A percentile compares a stretch with the other conserved stretches of the same genome.
These are phyloP conservation scores for Penicillium robsamsonii DNA, from an alignment of 495 filamentous ascomycete genomes.

Conservation along the genomic window DNA sequence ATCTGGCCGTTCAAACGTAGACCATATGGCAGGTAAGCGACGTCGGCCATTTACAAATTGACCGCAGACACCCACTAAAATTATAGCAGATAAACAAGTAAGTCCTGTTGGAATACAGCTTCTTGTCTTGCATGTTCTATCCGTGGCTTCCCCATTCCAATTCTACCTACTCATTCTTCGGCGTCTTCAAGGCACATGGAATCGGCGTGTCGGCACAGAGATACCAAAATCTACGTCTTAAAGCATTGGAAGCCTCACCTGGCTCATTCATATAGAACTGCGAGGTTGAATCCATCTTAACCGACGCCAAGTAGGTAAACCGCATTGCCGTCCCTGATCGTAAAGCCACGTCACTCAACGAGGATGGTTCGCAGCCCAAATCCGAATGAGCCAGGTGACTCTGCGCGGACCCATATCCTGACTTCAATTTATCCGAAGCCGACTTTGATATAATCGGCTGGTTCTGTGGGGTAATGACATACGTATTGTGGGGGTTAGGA, in stretches of 20 bases:
- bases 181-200: conserved; percentile 16
- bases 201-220: conserved; percentile 23
- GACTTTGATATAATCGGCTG: no score
- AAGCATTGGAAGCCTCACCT: conserved; percentile 20
- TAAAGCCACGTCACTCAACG: no score
- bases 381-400: conserved; percentile 35
- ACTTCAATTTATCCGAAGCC: no score
- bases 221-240: conserved; percentile 27
- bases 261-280: conserved; percentile 34
- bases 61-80: conserved; percentile 6
- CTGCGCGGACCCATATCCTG: conserved; percentile 28
- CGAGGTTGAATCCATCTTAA: conserved; percentile 29
- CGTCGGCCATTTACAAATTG: conserved; percentile 14
- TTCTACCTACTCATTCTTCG: conserved; percentile 19
- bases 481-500: neutral
- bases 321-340: conserved; percentile 16
- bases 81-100: neutral
- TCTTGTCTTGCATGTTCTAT: neutral
- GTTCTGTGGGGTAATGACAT: no score
- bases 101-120: no score
- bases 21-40: neutral
- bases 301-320: conserved; percentile 26
- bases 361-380: no score
- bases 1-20: neutral
- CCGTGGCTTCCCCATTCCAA: conserved; percentile 5